A percentile compares a stretch with the other conserved stretches of the same genome.
Evolutionary conservation across 768 basidiomycete species (phyloP).

Genomic region (Tulasnella sp.): DNA sequence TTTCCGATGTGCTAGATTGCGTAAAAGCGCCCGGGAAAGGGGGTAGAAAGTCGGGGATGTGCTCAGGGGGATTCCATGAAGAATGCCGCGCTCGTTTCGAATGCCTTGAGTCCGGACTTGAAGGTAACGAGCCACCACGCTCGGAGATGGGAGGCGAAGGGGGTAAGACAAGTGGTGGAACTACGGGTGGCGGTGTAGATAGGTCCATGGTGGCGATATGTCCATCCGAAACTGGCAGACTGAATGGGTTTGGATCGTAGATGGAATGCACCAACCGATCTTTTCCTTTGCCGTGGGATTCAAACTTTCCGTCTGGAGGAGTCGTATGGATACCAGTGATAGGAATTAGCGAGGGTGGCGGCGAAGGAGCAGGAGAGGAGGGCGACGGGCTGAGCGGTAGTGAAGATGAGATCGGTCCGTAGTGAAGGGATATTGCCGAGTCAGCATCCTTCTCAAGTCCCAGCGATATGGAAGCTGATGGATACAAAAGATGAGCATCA

Average conservation of each 20-base stretch:
- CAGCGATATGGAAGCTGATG: slow-evolving; percentile 44
- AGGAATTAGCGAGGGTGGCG: background rate
- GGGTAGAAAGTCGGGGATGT: slow-evolving; percentile 57
- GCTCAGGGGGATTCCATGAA: slow-evolving; percentile 48
- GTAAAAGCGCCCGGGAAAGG: slow-evolving; percentile 41
- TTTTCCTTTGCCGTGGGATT: slow-evolving; percentile 24
- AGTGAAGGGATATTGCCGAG: slow-evolving; percentile 28
- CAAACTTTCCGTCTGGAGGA: slow-evolving; percentile 26
- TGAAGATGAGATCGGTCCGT: background rate
- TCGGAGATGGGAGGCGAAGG: slow-evolving; percentile 50
- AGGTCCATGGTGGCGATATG: slow-evolving; percentile 10
- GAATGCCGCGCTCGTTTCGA: slow-evolving; percentile 46
- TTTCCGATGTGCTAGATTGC: slow-evolving; percentile 20
- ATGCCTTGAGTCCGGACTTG: slow-evolving; percentile 21
- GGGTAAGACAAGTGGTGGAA: slow-evolving; percentile 30
- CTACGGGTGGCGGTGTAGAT: slow-evolving; percentile 17
- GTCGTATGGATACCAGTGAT: slow-evolving; percentile 13
- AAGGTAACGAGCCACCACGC: slow-evolving; percentile 32
- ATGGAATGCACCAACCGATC: slow-evolving; percentile 11
- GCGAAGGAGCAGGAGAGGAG: background rate
- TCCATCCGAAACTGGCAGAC: slow-evolving; percentile 18
- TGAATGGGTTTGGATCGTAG: slow-evolving; percentile 20
- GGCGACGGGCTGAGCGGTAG: background rate
- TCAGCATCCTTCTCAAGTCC: slow-evolving; percentile 41
- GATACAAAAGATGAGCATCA: slow-evolving; percentile 25